These are phyloP conservation scores for Epithemia pelagica DNA, from an alignment of 108 stramenopile genomes.

Conservation along the genomic window DNA sequence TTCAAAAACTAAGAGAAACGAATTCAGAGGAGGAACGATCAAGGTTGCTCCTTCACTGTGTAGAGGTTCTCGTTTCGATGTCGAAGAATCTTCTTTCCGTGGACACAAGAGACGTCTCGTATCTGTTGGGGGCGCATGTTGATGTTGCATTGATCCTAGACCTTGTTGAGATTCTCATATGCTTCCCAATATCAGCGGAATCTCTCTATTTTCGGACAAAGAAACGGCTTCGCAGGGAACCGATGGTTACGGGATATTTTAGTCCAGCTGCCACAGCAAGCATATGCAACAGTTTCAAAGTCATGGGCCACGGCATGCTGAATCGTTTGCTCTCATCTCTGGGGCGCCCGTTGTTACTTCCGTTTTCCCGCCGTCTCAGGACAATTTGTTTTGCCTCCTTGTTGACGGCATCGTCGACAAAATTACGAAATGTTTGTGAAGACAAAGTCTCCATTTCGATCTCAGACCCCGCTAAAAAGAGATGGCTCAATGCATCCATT, in stretches of 20 bases:
- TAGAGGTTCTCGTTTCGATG: background rate
- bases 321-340: conserved; percentile 13
- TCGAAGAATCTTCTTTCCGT: background rate
- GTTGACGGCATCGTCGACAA: conserved; percentile 29
- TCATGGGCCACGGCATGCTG: conserved; percentile 27
- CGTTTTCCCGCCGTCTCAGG: conserved; percentile 27
- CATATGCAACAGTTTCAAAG: conserved; percentile 34
- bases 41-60: background rate
- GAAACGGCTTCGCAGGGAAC: conserved; percentile 35
- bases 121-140: conserved; percentile 11
- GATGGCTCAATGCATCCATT: conserved; percentile 41
- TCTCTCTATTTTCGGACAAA: conserved; percentile 36
- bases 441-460: conserved; percentile 21
- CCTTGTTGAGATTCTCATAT: conserved; percentile 26
- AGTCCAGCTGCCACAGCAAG: conserved; percentile 23
- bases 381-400: conserved; percentile 34
- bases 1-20: background rate
- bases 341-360: conserved; percentile 26
- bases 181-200: conserved; percentile 41
- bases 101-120: background rate
- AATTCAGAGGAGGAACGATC: background rate
- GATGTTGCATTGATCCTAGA: conserved; percentile 22
- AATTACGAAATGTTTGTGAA: conserved; percentile 22
- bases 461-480: conserved; percentile 19
- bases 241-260: conserved; percentile 29